Conservation (phyloP, 2,329 filamentous ascomycete genomes). For the Gnomoniopsis sp. region DNA sequence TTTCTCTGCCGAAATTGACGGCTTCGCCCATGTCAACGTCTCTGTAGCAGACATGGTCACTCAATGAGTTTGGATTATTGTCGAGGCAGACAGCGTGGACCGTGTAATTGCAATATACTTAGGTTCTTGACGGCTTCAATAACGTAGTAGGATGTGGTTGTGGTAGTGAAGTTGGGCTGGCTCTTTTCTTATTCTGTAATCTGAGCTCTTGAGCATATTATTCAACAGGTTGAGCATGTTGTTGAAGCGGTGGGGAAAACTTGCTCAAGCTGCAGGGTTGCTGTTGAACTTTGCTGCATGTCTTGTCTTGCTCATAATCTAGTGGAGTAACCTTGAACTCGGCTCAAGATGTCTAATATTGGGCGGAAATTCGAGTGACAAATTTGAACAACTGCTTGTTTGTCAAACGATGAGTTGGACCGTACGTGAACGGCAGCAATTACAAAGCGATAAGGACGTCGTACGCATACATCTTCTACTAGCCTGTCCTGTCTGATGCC, state of each 20-base stretch:
- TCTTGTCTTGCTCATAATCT: no score
- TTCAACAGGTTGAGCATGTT: conserved; percentile 3
- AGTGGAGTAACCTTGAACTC: no score
- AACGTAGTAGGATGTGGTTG: background rate
- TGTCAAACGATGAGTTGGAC: no score
- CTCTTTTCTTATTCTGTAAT: background rate
- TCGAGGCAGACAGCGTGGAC: background rate
- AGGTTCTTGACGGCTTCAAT: background rate
- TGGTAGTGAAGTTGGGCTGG: background rate
- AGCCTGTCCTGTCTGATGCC: no score
- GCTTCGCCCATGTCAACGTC: conserved; percentile 4
- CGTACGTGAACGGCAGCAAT: no score
- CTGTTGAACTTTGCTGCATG: no score
- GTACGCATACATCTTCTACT: no score
- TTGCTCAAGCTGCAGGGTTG: background rate
- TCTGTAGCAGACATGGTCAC: conserved; percentile 2
- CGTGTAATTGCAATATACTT: background rate
- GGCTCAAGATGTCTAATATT: no score
- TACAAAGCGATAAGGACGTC: no score
- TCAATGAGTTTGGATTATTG: background rate
- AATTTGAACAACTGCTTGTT: no score
- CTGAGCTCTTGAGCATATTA: conserved; percentile 5
- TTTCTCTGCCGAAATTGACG: background rate
- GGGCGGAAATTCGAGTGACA: no score
- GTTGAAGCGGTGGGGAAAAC: background rate